Percentiles rank a stretch among this genome's conserved stretches.
Evolutionary conservation across 2,329 filamentous ascomycete genomes (phyloP).

Genomic region (Metarhizium humberi): DNA sequence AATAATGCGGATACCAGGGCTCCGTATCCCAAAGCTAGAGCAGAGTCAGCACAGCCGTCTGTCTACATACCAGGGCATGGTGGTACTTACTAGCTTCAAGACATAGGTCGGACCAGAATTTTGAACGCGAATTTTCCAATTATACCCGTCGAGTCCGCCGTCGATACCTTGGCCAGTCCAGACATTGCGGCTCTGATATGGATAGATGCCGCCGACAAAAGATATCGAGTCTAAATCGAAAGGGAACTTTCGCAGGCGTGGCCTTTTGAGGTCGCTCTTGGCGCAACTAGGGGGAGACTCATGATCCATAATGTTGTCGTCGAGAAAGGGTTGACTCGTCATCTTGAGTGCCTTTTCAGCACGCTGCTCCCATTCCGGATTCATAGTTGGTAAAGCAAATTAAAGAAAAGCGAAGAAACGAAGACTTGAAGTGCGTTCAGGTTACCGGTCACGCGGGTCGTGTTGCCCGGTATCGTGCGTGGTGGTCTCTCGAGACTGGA

Average conservation of each 20-base stretch:
- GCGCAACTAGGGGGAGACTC: neutral
- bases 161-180: neutral
- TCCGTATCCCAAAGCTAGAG: slow-evolving; percentile 1
- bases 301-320: neutral
- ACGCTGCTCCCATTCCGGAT: no score
- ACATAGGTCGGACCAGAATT: neutral
- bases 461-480: no score
- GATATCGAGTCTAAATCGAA: neutral
- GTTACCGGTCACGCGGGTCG: no score
- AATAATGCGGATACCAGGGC: neutral
- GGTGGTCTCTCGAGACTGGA: no score
- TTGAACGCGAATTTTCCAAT: neutral
- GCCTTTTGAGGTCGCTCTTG: neutral
- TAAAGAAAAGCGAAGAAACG: no score
- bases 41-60: neutral
- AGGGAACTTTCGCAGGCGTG: neutral
- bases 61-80: neutral
- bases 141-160: slow-evolving; percentile 1
- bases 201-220: neutral
- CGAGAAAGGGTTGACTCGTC: neutral
- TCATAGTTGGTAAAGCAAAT: no score
- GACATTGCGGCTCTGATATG: neutral
- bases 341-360: neutral
- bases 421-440: no score
- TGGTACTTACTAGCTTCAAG: neutral